phyloP scores from a whole-genome alignment of 352 stramenopile species.

The Globisporangium acanthophoron region DNA sequence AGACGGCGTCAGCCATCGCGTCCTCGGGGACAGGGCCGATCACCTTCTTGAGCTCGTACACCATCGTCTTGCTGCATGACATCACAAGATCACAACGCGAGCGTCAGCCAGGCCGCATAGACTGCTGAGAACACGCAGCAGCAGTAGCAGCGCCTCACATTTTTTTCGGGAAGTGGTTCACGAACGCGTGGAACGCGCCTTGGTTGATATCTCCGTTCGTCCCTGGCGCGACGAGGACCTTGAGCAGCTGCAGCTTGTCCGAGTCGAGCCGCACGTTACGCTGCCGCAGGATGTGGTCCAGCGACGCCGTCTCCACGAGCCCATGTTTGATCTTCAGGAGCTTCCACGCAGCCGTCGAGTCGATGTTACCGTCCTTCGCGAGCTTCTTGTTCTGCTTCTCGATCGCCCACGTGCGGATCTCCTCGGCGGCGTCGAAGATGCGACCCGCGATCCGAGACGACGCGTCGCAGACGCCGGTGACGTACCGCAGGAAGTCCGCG shows the following conservation, averaged over 20 bases:
- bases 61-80: constrained; percentile 35
- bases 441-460: constrained; percentile 42
- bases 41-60: constrained; percentile 72
- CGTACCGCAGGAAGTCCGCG: constrained; percentile 69
- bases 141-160: constrained; percentile 31
- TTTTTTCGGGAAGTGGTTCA: constrained; percentile 79
- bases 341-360: constrained; percentile 69
- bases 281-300: constrained; percentile 65
- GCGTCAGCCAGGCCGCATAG: background rate
- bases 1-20: constrained; percentile 37
- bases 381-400: constrained; percentile 76
- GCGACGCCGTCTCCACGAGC: constrained; percentile 37
- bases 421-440: constrained; percentile 57
- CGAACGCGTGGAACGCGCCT: constrained; percentile 60
- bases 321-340: constrained; percentile 54
- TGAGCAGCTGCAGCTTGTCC: constrained; percentile 47
- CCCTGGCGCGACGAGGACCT: constrained; percentile 53
- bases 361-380: constrained; percentile 74
- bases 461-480: constrained; percentile 69
- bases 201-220: constrained; percentile 64
- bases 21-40: constrained; percentile 35
- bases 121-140: background rate
- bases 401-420: constrained; percentile 60
- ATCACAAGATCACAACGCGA: background rate
- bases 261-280: constrained; percentile 42